Evolutionary conservation across 2,329 filamentous ascomycete genomes (phyloP).

Genomic region (Diaporthe humulicola): DNA sequence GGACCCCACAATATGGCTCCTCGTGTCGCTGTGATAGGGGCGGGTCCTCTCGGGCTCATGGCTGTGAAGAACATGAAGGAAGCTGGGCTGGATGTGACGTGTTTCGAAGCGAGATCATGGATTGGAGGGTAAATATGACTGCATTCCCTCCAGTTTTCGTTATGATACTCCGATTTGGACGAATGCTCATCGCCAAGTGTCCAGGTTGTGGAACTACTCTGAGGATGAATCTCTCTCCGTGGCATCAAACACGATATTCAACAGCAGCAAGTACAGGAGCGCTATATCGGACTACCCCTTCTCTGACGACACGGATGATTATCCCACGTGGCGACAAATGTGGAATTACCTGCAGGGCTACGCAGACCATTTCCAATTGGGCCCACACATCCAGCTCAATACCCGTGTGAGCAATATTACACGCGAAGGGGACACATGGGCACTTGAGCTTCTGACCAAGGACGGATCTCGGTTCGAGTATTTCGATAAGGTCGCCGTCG

Average conservation of each 20-base stretch:
- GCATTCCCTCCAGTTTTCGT: accelerated
- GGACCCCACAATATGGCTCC: constrained; percentile 7
- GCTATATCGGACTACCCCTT: constrained; percentile 39
- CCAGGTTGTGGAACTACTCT: constrained; percentile 37
- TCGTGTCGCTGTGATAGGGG: constrained; percentile 37
- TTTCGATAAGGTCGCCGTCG: constrained; percentile 28
- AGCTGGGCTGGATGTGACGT: constrained; percentile 36
- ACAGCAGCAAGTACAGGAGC: constrained; percentile 37
- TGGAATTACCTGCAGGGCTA: constrained; percentile 28
- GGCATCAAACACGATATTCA: constrained; percentile 37
- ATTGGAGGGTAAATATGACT: constrained; percentile 24
- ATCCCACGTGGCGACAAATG: constrained; percentile 35
- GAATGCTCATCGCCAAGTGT: not conserved
- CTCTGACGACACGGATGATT: constrained; percentile 27
- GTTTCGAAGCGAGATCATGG: constrained; percentile 36
- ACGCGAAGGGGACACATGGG: constrained; percentile 8
- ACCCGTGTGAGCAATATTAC: not conserved
- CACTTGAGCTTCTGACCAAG: not conserved
- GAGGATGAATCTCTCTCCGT: constrained; percentile 34
- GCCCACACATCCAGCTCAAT: constrained; percentile 15
- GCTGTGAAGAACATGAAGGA: constrained; percentile 36
- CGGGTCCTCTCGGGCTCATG: constrained; percentile 36
- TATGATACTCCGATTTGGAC: accelerated
- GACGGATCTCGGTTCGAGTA: not conserved
- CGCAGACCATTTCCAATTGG: constrained; percentile 37